phyloP scores from a whole-genome alignment of 768 basidiomycete genomes.

The Lentinus brumalis region DNA sequence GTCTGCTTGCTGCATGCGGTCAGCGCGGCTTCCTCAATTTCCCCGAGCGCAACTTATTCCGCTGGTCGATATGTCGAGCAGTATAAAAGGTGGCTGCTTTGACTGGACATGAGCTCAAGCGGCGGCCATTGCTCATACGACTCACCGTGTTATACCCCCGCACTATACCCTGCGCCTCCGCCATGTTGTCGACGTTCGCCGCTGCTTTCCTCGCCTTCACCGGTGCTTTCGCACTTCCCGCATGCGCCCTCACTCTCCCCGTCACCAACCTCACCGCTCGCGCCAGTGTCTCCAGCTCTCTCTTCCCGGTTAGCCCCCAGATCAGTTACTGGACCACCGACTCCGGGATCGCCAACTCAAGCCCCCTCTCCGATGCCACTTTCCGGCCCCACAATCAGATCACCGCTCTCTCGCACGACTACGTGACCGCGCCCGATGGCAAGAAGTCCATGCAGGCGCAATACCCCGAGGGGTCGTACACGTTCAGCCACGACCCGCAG shows the following conservation, averaged over 20 bases:
- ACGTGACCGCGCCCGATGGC: conserved; percentile 28
- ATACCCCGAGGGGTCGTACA: conserved; percentile 53
- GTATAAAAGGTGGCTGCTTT: conserved; percentile 1
- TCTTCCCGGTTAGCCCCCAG: conserved; percentile 28
- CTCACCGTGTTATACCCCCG: not conserved
- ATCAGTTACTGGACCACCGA: conserved; percentile 29
- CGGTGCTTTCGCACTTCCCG: conserved; percentile 5
- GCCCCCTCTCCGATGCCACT: conserved; percentile 29
- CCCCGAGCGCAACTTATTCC: not conserved
- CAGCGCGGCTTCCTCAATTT: not conserved
- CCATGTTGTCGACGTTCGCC: conserved; percentile 4
- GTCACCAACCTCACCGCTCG: conserved; percentile 9
- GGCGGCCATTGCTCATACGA: not conserved
- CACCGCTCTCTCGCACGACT: conserved; percentile 26
- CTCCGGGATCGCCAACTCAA: conserved; percentile 14
- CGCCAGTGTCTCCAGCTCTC: conserved; percentile 9
- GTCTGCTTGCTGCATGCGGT: not conserved
- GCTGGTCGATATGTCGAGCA: not conserved
- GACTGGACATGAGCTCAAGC: not conserved
- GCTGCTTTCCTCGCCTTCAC: conserved; percentile 2
- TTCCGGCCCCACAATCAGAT: conserved; percentile 28
- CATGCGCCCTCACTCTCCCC: conserved; percentile 2
- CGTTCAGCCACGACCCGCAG: conserved; percentile 45
- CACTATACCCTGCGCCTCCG: not conserved
- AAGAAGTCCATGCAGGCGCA: conserved; percentile 27